phyloP scores from a whole-genome alignment of 129 eudicot genomes.

The Saposhnikovia divaricata region DNA sequence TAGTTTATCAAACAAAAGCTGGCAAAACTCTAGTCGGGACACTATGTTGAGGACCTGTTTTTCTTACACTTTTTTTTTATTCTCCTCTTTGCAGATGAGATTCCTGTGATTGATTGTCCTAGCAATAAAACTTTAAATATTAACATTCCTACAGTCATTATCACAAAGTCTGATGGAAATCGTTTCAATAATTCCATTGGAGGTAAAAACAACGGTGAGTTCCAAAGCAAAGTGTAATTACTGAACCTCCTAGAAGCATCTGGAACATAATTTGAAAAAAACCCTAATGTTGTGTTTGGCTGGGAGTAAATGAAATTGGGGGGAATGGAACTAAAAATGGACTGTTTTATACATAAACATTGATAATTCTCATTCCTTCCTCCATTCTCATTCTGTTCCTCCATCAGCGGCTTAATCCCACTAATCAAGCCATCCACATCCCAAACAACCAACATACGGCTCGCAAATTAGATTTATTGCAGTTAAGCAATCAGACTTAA shows the following conservation, averaged over 20 bases:
- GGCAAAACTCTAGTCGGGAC: not conserved
- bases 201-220: conserved; percentile 47
- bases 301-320: not conserved
- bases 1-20: not conserved
- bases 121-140: conserved; percentile 30
- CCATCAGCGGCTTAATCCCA: too few relatives aligned
- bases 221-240: not conserved
- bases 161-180: conserved; percentile 58
- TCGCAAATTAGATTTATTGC: too few relatives aligned
- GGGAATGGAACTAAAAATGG: not conserved
- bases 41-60: not conserved
- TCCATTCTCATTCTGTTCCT: too few relatives aligned
- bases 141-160: conserved; percentile 54
- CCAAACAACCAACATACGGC: too few relatives aligned
- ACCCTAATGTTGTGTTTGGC: not conserved
- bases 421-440: too few relatives aligned
- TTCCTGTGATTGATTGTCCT: conserved; percentile 59
- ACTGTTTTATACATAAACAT: not conserved
- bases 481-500: too few relatives aligned
- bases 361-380: not conserved
- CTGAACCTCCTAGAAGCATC: not conserved
- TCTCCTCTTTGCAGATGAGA: conserved; percentile 26
- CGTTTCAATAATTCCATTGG: conserved; percentile 39
- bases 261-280: not conserved
- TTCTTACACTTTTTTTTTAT: not conserved